Base-by-base conservation (phyloP, 345 rosid species). In the Trapa incisa region DNA sequence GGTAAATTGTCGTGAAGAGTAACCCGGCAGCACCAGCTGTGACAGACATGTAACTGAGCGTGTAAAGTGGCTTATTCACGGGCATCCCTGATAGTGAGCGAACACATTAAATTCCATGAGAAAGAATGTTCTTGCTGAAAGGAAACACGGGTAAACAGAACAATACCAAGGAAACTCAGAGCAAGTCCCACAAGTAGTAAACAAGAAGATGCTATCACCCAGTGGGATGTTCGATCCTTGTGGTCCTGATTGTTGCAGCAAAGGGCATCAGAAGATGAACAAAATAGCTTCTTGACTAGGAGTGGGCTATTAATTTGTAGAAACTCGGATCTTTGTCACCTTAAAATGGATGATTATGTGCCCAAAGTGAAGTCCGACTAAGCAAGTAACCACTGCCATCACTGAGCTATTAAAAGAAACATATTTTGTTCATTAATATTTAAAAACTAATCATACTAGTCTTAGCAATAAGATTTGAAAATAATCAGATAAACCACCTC, bases 291-390 rank as follows among this genome's bases (percentile, higher is more conserved):
- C 43, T 12, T 47, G 12, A n/a, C 39, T 22, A 63, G 42, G 60
- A 12, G 37, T 29, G 67, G 32, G 15, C 56, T 6, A 37, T 22
- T 32, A 64, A 32, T 12, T 38, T 50, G 22, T 15, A 32, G 37
- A 35, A 58, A 5, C 11, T 11, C 8, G 10, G 63, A 54, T 17
- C 2, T 42, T 50, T 64, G 64, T 77, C 81, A 91, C 96, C 96
- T 89, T 87, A 74, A 83, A 80, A 75, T 92, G 91, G 73, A 87
- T 75, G 39, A 92, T 84, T 47, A 87, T 72, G 66, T 92, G 98
- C 68, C 98, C 98, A 50, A 75, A 89, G 47, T 89, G 95, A 80
- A 92, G 74, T 71, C 98, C 98, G 45, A 86, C 71, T 71, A 92
- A 73, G 83, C 95, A 89, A 61, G 95, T 87, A 66, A 92, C 87